These are phyloP conservation scores for Metschnikowia matae DNA, from an alignment of 805 yeast genomes.

Conservation along the genomic window DNA sequence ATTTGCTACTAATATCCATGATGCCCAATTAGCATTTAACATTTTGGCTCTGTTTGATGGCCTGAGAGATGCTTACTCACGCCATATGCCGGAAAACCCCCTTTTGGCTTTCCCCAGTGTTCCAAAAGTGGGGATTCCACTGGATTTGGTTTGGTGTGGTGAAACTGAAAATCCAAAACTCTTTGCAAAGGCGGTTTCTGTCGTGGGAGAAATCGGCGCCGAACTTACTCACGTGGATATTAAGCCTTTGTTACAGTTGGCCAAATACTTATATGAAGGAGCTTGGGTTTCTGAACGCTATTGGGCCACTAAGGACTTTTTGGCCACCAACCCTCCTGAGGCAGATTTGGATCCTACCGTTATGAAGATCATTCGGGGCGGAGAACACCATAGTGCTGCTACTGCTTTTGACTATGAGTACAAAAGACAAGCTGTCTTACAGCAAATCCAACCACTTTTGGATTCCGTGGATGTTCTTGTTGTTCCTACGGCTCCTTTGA, in stretches of 20 bases:
- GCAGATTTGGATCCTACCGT: conserved; percentile 83
- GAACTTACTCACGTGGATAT: conserved; percentile 63
- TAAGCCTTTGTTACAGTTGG: conserved; percentile 70
- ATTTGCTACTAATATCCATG: conserved; percentile 70
- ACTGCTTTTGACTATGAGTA: conserved; percentile 84
- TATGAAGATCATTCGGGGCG: conserved; percentile 66
- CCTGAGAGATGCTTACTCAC: conserved; percentile 71
- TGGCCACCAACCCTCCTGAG: conserved; percentile 65
- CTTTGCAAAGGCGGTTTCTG: conserved; percentile 57
- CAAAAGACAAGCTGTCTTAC: conserved; percentile 74
- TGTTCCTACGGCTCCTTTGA: conserved; percentile 93
- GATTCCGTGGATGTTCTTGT: conserved; percentile 66
- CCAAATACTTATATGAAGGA: conserved; percentile 88
- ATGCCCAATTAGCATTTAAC: conserved; percentile 75
- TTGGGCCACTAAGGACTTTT: conserved; percentile 72
- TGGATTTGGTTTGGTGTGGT: conserved; percentile 70
- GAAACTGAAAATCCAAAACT: conserved; percentile 73
- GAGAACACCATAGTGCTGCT: conserved; percentile 74
- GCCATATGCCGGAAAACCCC: conserved; percentile 68
- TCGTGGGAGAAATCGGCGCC: conserved; percentile 44
- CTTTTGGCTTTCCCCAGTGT: conserved; percentile 51
- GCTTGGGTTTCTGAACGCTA: conserved; percentile 98
- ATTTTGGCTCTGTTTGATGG: conserved; percentile 69
- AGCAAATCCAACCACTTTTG: conserved; percentile 54
- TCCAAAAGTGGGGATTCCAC: conserved; percentile 76